Conservation (phyloP, 2,329 filamentous ascomycete species). For the Sarocladiaceae sp. region DNA sequence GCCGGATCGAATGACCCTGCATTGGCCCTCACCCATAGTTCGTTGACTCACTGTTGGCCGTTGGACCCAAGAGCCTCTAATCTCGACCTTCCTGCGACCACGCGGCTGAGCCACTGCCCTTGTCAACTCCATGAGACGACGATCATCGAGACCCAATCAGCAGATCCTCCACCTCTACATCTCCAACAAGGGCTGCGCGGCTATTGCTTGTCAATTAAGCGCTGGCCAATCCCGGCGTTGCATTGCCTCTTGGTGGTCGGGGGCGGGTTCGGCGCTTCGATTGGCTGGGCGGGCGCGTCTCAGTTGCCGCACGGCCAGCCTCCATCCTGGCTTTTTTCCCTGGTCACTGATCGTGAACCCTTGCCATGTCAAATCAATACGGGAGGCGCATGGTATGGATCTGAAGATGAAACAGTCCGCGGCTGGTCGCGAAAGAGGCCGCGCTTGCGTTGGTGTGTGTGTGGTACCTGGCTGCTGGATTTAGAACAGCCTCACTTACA, state of each 20-base stretch:
- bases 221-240: neutral
- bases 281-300: constrained; percentile 15
- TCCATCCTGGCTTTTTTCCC: too few relatives aligned
- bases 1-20: neutral
- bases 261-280: constrained; percentile 10
- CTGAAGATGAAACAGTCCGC: constrained; percentile 6
- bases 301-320: neutral
- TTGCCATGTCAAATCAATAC: too few relatives aligned
- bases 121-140: neutral
- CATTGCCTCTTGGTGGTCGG: constrained; percentile 1
- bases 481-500: constrained; percentile 6
- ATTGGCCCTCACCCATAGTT: neutral
- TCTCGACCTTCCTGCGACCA: constrained; percentile 24
- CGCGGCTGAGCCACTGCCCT: constrained; percentile 11
- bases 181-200: constrained; percentile 2
- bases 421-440: constrained; percentile 3
- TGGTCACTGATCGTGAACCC: too few relatives aligned
- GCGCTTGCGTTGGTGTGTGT: neutral
- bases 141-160: constrained; percentile 2
- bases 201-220: neutral
- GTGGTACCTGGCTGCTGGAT: neutral
- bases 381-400: too few relatives aligned
- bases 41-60: neutral
- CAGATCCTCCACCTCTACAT: constrained; percentile 2
- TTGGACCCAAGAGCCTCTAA: constrained; percentile 14